These are phyloP conservation scores for Candida michaelii DNA, from an alignment of 805 yeast genomes.

Conservation along the genomic window DNA sequence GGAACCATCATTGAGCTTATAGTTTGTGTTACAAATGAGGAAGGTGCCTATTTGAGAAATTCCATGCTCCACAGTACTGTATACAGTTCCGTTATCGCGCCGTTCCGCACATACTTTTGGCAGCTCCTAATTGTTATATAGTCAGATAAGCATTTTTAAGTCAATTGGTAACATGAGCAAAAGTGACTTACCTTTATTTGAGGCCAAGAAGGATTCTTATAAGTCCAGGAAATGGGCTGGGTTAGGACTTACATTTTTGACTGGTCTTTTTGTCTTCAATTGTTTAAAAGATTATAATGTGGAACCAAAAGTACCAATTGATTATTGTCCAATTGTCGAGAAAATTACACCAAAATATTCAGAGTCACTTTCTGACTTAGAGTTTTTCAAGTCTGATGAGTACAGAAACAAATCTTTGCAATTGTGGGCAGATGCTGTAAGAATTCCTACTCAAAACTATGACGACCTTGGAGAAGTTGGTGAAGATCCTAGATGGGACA, in stretches of 20 bases:
- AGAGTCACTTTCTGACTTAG: conserved; percentile 4
- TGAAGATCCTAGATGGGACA: conserved; percentile 34
- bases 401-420: conserved; percentile 10
- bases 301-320: not conserved
- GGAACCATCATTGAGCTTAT: no score
- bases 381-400: conserved; percentile 9
- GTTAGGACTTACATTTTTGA: not conserved
- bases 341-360: conserved; percentile 5
- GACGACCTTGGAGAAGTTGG: conserved; percentile 14
- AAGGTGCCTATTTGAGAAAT: no score
- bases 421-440: conserved; percentile 11
- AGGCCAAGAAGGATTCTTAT: not conserved
- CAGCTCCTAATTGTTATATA: not conserved
- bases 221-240: not conserved
- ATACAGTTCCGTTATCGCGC: not conserved
- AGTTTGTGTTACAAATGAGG: no score
- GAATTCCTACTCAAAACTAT: conserved; percentile 12
- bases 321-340: conserved; percentile 9
- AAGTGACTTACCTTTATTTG: not conserved
- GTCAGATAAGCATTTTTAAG: no score
- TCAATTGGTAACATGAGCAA: not conserved
- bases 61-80: no score
- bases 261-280: no score
- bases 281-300: no score
- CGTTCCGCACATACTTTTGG: no score